These are phyloP conservation scores for Penicillium bialowiezense DNA, from an alignment of 495 filamentous ascomycete species.

Conservation along the genomic window DNA sequence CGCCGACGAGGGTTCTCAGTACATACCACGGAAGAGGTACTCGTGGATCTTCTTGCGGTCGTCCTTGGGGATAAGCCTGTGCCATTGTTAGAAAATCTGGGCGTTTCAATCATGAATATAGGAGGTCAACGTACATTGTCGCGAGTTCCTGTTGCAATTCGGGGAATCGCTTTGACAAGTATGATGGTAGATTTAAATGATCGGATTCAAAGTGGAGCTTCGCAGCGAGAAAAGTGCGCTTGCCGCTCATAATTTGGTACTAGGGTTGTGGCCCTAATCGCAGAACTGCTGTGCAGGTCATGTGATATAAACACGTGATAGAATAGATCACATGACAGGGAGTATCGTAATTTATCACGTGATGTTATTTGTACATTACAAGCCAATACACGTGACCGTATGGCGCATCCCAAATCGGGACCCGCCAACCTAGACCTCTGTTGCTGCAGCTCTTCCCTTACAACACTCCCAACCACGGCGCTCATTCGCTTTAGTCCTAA, in stretches of 20 bases:
- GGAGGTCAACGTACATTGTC: constrained; percentile 46
- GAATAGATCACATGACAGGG: constrained; percentile 8
- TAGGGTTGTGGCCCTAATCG: constrained; percentile 42
- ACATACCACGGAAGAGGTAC: constrained; percentile 96
- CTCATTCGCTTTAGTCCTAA: too few species aligned
- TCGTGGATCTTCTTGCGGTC: constrained; percentile 99
- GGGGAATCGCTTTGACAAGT: constrained; percentile 58
- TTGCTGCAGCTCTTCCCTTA: neutral
- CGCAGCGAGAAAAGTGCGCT: constrained; percentile 41
- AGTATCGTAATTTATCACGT: too few species aligned
- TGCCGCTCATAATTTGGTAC: constrained; percentile 30
- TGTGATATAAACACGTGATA: constrained; percentile 8
- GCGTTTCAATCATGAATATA: neutral
- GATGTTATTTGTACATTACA: too few species aligned
- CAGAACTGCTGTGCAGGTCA: constrained; percentile 15
- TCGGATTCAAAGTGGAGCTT: constrained; percentile 38
- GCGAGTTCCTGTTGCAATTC: constrained; percentile 58
- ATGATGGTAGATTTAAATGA: constrained; percentile 41
- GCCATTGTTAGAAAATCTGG: constrained; percentile 21
- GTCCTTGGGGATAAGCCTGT: constrained; percentile 96
- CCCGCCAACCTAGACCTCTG: too few species aligned
- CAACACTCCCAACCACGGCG: neutral
- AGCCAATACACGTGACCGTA: too few species aligned
- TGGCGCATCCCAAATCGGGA: too few species aligned
- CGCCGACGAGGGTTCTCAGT: constrained; percentile 19